Evolutionary conservation across 495 filamentous ascomycete genomes (phyloP).

Genomic region (Penicillium odoratum): DNA sequence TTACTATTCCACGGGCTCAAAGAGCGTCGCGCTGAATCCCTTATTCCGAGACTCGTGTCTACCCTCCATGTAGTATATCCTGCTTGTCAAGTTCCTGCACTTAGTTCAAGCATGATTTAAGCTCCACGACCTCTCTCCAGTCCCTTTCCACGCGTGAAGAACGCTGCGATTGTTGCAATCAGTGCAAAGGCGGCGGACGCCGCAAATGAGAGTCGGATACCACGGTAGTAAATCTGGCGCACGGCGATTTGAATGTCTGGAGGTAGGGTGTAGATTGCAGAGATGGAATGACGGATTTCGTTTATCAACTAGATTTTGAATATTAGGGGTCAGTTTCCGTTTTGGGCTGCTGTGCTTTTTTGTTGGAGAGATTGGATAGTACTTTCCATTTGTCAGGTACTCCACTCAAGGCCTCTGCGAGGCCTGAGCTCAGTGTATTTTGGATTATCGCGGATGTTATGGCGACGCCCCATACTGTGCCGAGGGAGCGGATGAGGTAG

Average conservation of each 20-base stretch:
- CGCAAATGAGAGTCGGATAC: conserved; percentile 55
- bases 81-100: too few relatives aligned
- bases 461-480: conserved; percentile 64
- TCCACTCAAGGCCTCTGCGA: conserved; percentile 57
- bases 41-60: background rate
- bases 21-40: background rate
- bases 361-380: conserved; percentile 34
- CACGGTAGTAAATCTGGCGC: conserved; percentile 59
- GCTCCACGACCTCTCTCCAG: conserved; percentile 27
- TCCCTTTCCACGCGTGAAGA: conserved; percentile 52
- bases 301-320: conserved; percentile 49
- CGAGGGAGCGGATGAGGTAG: conserved; percentile 63
- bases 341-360: too few relatives aligned
- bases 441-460: conserved; percentile 63
- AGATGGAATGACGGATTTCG: conserved; percentile 62
- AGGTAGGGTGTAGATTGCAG: conserved; percentile 52
- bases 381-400: conserved; percentile 68
- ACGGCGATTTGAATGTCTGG: conserved; percentile 60
- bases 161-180: conserved; percentile 49
- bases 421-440: conserved; percentile 58
- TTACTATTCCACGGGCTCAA: background rate
- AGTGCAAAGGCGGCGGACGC: conserved; percentile 52
- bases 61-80: too few relatives aligned
- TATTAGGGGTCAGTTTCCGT: conserved; percentile 22
- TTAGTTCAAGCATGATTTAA: conserved; percentile 2